These are phyloP conservation scores for Fusarium goolgardi DNA, from an alignment of 2,329 filamentous ascomycete genomes.

Conservation along the genomic window DNA sequence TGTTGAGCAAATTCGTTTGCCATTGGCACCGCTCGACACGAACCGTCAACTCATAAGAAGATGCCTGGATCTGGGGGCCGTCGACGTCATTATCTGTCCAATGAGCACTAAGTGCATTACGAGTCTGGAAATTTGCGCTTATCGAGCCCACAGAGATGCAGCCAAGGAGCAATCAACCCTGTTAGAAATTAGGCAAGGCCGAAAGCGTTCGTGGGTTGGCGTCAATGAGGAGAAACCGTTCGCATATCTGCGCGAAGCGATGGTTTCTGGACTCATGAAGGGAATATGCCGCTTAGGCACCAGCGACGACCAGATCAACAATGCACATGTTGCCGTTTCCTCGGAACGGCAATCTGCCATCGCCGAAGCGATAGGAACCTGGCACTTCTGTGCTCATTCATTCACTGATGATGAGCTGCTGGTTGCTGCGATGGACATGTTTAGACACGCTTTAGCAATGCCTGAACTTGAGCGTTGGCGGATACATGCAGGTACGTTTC, in stretches of 20 bases:
- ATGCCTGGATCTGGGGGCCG: conserved; percentile 86
- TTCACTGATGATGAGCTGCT: conserved; percentile 92
- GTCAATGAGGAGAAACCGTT: conserved; percentile 87
- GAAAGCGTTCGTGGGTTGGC: conserved; percentile 93
- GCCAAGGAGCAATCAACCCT: conserved; percentile 78
- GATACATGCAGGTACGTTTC: conserved; percentile 77
- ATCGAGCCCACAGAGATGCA: conserved; percentile 82
- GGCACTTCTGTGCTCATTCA: conserved; percentile 90
- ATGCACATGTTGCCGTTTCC: conserved; percentile 75
- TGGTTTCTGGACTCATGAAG: conserved; percentile 92
- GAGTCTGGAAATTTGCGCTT: conserved; percentile 83
- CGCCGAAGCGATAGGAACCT: conserved; percentile 76
- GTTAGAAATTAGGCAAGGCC: conserved; percentile 76
- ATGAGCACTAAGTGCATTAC: conserved; percentile 79
- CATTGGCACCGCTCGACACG: conserved; percentile 45
- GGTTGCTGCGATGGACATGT: conserved; percentile 85
- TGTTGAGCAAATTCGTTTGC: conserved; percentile 51
- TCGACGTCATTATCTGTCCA: conserved; percentile 86
- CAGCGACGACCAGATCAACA: conserved; percentile 70
- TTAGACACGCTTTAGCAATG: conserved; percentile 86
- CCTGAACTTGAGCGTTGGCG: conserved; percentile 84
- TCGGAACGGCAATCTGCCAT: conserved; percentile 74
- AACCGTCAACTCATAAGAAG: conserved; percentile 66
- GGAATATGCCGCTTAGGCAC: conserved; percentile 82
- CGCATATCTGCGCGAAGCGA: conserved; percentile 88